These are phyloP conservation scores for Huntiella decipiens DNA, from an alignment of 2,329 filamentous ascomycete genomes.

Conservation along the genomic window DNA sequence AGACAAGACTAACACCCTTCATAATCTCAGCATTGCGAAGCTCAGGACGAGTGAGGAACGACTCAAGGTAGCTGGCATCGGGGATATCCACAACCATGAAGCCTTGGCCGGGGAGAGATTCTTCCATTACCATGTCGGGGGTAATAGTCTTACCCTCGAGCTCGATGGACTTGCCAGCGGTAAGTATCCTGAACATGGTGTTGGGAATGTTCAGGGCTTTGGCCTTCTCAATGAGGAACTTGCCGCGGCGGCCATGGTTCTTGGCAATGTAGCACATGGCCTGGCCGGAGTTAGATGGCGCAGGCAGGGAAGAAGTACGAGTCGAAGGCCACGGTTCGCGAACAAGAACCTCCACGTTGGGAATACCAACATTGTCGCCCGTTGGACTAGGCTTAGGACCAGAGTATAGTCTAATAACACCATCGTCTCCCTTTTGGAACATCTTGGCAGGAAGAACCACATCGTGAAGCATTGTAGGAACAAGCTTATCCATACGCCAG, in stretches of 20 bases:
- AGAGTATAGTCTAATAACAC: slow-evolving; percentile 47
- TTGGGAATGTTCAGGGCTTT: slow-evolving; percentile 42
- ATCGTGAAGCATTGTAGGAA: slow-evolving; percentile 44
- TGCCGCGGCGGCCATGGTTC: slow-evolving; percentile 56
- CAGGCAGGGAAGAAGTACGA: slow-evolving; percentile 43
- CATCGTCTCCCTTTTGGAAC: slow-evolving; percentile 46
- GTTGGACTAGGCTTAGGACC: slow-evolving; percentile 38
- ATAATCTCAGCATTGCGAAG: slow-evolving; percentile 41
- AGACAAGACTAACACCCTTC: slow-evolving; percentile 47
- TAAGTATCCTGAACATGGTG: slow-evolving; percentile 38
- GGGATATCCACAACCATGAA: slow-evolving; percentile 69
- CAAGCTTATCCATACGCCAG: slow-evolving; percentile 53
- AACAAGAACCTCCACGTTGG: slow-evolving; percentile 52
- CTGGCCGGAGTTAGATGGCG: slow-evolving; percentile 42
- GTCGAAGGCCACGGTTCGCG: slow-evolving; percentile 65
- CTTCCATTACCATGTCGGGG: slow-evolving; percentile 69
- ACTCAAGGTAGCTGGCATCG: slow-evolving; percentile 46
- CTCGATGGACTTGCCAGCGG: slow-evolving; percentile 39
- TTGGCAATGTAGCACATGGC: slow-evolving; percentile 79
- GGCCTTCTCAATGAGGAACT: slow-evolving; percentile 52
- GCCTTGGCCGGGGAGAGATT: slow-evolving; percentile 46
- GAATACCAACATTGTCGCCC: slow-evolving; percentile 22
- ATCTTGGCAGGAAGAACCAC: slow-evolving; percentile 50
- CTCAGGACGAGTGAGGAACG: slow-evolving; percentile 52
- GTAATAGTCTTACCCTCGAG: slow-evolving; percentile 51